Evolutionary conservation across 176 grass and related monocot species (phyloP).

Genomic region (Themeda triandra): DNA sequence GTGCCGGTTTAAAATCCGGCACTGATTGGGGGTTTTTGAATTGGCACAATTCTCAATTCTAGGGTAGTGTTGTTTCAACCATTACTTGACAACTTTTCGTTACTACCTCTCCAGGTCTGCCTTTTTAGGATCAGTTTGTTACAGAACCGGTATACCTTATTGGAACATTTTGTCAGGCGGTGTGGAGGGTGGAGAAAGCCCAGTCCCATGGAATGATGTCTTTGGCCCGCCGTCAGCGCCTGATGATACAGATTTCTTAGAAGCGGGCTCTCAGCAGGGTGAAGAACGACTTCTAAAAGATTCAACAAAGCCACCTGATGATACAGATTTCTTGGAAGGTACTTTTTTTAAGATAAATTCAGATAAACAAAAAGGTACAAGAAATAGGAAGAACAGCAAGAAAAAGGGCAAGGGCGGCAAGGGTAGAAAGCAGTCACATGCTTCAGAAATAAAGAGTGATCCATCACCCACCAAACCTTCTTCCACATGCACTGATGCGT

Average conservation of each 20-base stretch:
- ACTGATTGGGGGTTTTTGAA: too few species aligned
- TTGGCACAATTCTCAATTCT: too few species aligned
- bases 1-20: too few species aligned
- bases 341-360: slow-evolving; percentile 2
- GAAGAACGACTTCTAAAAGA: background rate
- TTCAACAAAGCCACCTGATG: background rate
- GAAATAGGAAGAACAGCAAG: slow-evolving; percentile 49
- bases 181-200: background rate
- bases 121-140: background rate
- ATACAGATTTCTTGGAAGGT: slow-evolving; percentile 30
- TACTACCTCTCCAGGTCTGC: background rate
- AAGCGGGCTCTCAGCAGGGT: background rate
- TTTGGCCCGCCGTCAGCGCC: background rate
- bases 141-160: background rate
- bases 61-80: too few species aligned
- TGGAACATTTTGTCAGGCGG: background rate
- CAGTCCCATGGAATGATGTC: background rate
- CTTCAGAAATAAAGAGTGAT: slow-evolving; percentile 8
- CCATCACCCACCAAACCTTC: background rate
- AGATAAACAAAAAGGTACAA: slow-evolving; percentile 13
- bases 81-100: background rate
- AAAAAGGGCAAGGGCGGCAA: slow-evolving; percentile 20
- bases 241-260: background rate
- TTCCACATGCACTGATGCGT: background rate
- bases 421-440: slow-evolving; percentile 5